Evolutionary conservation across 2,329 filamentous ascomycete species (phyloP).

Genomic region (Neonectria neomacrospora): DNA sequence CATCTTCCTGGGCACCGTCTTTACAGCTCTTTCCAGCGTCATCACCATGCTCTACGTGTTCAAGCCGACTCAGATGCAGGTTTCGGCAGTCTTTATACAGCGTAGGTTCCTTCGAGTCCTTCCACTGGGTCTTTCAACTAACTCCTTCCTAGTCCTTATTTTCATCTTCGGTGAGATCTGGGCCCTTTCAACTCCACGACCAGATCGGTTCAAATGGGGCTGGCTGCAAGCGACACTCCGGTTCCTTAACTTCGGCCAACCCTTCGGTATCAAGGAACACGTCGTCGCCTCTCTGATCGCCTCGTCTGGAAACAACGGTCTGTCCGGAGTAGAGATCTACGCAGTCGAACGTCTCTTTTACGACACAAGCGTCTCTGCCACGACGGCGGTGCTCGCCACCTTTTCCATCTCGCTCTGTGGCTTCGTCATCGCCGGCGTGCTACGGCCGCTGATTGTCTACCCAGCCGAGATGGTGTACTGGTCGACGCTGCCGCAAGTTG

Average conservation of each 20-base stretch:
- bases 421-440: slow-evolving; percentile 44
- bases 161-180: background rate
- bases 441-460: slow-evolving; percentile 47
- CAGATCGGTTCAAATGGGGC: background rate
- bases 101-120: background rate
- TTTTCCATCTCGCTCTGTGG: slow-evolving; percentile 47
- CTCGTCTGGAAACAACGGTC: slow-evolving; percentile 34
- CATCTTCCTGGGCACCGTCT: slow-evolving; percentile 26
- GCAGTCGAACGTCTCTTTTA: slow-evolving; percentile 36
- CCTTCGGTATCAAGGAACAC: slow-evolving; percentile 19
- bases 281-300: slow-evolving; percentile 37
- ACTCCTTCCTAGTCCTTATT: background rate
- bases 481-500: slow-evolving; percentile 46
- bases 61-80: slow-evolving; percentile 1
- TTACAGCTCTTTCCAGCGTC: slow-evolving; percentile 32
- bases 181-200: background rate
- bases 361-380: slow-evolving; percentile 34
- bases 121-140: background rate
- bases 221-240: background rate
- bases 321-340: slow-evolving; percentile 35
- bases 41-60: slow-evolving; percentile 33
- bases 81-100: background rate
- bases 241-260: background rate
- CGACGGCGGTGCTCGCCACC: slow-evolving; percentile 42
- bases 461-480: slow-evolving; percentile 50